Evolutionary conservation across 495 filamentous ascomycete genomes (phyloP), one percentile per base, ranked within the genome.

Genomic region (Pyrenula massariospora): DNA sequence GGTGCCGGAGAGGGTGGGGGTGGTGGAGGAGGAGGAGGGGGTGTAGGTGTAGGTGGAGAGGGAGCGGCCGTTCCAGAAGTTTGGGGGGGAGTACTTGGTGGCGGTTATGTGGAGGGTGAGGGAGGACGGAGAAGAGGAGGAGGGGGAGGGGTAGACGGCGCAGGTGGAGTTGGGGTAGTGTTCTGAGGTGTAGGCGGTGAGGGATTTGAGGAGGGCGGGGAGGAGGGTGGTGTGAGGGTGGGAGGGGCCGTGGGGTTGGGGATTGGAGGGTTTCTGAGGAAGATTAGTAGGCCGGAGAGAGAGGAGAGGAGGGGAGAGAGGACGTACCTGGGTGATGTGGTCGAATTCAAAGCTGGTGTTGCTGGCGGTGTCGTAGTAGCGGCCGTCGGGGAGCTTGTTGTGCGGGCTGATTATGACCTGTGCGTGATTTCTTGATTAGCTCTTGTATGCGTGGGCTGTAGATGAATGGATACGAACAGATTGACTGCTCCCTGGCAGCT

Each of bases 31-130:
- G n/a, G 71, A 66, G 3, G 83, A 71, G 11, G 86, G 86, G 58
- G 77, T 74, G 71, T 87, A 86, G 67, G 85, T 80, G 74, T 96
- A 97, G 53, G 84, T 78, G 48, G 89, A 88, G 58, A 94, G 89
- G 86, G 91, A 96, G 57, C 94, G 88, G 51, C 94, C 94, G 73
- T 96, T 97, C 91, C 94, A 99, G 78, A 87, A 97, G 76, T 99
- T 99, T 65, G 88, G 87, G 5, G 94, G 94, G 60, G 87, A 93
- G 77, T 97, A 97, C 65, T 95, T 95, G 77, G 91, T 96, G 25
- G 93, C 87, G 47, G 95, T 90, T 53, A 95, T 77, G 54, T 93
- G 68, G 62, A 96, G 77, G 47, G 91, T 89, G 21, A 97, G 69
- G 56, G 81, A 52, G 50, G 8, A 8, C 20, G 50, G 20, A 19